Conservation (phyloP, 495 filamentous ascomycete species). For the Xanthoparmelia taractica region DNA sequence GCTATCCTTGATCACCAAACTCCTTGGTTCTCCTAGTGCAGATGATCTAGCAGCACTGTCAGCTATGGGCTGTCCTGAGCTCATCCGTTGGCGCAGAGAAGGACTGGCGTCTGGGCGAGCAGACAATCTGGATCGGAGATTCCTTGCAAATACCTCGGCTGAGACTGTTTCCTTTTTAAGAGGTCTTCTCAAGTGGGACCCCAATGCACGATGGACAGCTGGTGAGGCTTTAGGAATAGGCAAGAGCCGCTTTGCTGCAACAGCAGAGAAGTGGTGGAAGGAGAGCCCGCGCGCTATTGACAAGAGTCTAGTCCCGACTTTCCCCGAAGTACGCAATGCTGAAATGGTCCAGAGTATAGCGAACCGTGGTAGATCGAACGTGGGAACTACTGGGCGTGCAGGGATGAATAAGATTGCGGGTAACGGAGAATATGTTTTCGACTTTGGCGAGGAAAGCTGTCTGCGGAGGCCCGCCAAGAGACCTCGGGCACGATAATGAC, state of each 20-base stretch:
- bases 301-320: slow-evolving; percentile 37
- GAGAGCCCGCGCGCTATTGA: slow-evolving; percentile 36
- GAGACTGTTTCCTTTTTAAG: slow-evolving; percentile 27
- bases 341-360: slow-evolving; percentile 10
- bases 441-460: slow-evolving; percentile 32
- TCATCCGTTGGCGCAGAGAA: slow-evolving; percentile 29
- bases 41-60: slow-evolving; percentile 32
- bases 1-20: slow-evolving; percentile 36
- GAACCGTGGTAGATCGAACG: slow-evolving; percentile 19
- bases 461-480: slow-evolving; percentile 25
- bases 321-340: slow-evolving; percentile 38
- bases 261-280: slow-evolving; percentile 30
- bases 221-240: slow-evolving; percentile 28
- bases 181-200: slow-evolving; percentile 29
- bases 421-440: slow-evolving; percentile 33
- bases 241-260: slow-evolving; percentile 18
- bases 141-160: slow-evolving; percentile 22
- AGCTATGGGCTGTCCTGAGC: slow-evolving; percentile 30
- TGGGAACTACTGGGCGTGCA: slow-evolving; percentile 19
- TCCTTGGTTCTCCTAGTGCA: slow-evolving; percentile 35
- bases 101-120: slow-evolving; percentile 24
- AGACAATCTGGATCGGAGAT: slow-evolving; percentile 30
- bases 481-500: slow-evolving; percentile 14
- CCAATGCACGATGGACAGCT: slow-evolving; percentile 29
- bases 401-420: slow-evolving; percentile 13